Evolutionary conservation across 202 grass and related monocot genomes (phyloP), one percentile per base, ranked within the genome.

Genomic region (Setaria italica): DNA sequence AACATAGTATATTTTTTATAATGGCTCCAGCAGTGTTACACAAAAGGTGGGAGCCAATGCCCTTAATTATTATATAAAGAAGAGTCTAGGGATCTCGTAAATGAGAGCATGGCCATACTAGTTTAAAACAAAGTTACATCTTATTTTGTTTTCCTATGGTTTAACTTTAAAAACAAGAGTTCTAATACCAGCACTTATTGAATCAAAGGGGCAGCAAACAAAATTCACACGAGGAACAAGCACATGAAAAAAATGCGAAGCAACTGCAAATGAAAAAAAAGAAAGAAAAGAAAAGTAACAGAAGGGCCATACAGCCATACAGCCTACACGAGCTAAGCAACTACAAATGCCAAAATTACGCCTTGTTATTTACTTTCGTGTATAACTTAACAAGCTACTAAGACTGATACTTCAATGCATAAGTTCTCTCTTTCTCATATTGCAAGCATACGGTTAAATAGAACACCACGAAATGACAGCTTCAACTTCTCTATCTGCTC

Each of bases 1-100:
- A 80, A 80, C 32, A 67, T 67, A 67, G 11, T 35, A 80, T 15
- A 80, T 41, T 63, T 33, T 43, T 67, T 67, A 50, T 80, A 62
- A 67, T 54, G 66, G 34, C 30, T 54, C 17, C 46, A 80, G 16
- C 66, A 53, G 30, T 67, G 62, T 53, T 66, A 67, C 4, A 6
- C 30, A 51, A 80, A 78, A 80, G 46, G 34, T 34, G 10, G 45
- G 45, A 80, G 16, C 34, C 30, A 11, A 25, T 79, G 46, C 30
- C 46, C 49, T 53, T 19, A 66, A 67, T 7, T 51, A 51, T 37
- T 37, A 25, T 25, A 25, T 25, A 25, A 25, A 25, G 25, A 25
- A 25, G 41, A 49, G 15, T 50, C 77, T 64, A 50, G 43, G 46
- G 59, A 48, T 48, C 29, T 65, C 58, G 49, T 33, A 19, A 79